phyloP scores from a whole-genome alignment of 805 yeast genomes.

The Saccharomycopsis microspora region DNA sequence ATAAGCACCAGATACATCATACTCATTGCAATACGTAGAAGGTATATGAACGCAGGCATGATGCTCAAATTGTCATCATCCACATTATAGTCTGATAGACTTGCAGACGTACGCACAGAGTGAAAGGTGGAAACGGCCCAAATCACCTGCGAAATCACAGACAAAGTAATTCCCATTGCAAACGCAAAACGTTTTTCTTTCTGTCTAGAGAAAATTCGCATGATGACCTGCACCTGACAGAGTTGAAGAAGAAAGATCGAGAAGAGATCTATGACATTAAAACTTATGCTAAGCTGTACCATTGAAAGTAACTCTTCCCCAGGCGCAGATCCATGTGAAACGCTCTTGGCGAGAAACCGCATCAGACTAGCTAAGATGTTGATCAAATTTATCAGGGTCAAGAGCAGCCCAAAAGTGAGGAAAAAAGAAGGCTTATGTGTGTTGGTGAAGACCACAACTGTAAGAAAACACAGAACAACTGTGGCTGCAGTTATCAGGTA shows the following conservation, averaged over 20 bases:
- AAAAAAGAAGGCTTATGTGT: slow-evolving; percentile 49
- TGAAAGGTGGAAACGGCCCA: slow-evolving; percentile 59
- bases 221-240: slow-evolving; percentile 61
- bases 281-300: slow-evolving; percentile 29
- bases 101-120: slow-evolving; percentile 12
- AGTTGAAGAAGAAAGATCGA: slow-evolving; percentile 47
- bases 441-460: slow-evolving; percentile 54
- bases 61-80: slow-evolving; percentile 37
- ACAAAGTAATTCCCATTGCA: slow-evolving; percentile 42
- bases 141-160: slow-evolving; percentile 46
- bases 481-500: slow-evolving; percentile 55
- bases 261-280: slow-evolving; percentile 47
- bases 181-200: slow-evolving; percentile 57
- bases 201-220: slow-evolving; percentile 55
- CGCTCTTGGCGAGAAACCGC: slow-evolving; percentile 31
- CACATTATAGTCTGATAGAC: slow-evolving; percentile 16
- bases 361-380: slow-evolving; percentile 39
- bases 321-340: slow-evolving; percentile 24
- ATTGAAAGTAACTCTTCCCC: slow-evolving; percentile 34
- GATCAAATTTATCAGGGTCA: slow-evolving; percentile 45
- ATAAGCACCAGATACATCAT: slow-evolving; percentile 58
- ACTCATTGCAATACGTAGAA: slow-evolving; percentile 60
- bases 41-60: slow-evolving; percentile 62
- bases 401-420: slow-evolving; percentile 35
- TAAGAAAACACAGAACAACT: slow-evolving; percentile 50